A percentile compares a stretch with the other conserved stretches of the same genome.
These are phyloP conservation scores for Penicillium riverlandense DNA, from an alignment of 495 filamentous ascomycete genomes.

Conservation along the genomic window DNA sequence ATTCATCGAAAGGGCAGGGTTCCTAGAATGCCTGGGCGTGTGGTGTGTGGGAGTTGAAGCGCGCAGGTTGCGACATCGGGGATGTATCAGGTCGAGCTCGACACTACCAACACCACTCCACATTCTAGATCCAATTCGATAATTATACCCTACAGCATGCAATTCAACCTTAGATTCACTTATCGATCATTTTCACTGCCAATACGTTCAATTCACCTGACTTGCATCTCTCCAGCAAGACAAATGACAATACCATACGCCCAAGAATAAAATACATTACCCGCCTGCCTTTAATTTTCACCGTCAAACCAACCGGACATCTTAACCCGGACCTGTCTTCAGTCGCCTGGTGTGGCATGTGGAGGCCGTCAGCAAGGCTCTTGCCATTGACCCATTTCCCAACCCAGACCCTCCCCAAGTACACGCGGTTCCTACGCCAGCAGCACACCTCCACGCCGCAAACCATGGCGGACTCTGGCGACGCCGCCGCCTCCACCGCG, in stretches of 20 bases:
- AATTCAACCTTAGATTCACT: too few relatives aligned
- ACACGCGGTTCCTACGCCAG: slow-evolving; percentile 8
- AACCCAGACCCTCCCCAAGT: neutral
- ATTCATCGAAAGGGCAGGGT: neutral
- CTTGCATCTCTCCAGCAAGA: too few relatives aligned
- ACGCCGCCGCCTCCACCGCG: slow-evolving; percentile 2
- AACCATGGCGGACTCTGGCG: slow-evolving; percentile 8
- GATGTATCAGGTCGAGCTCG: too few relatives aligned
- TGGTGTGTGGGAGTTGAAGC: too few relatives aligned
- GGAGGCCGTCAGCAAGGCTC: slow-evolving; percentile 10
- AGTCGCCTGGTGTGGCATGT: slow-evolving; percentile 16
- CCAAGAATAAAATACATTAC: too few relatives aligned
- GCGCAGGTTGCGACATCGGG: too few relatives aligned
- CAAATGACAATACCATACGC: neutral
- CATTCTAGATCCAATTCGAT: too few relatives aligned
- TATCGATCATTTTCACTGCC: too few relatives aligned
- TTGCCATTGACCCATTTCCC: slow-evolving; percentile 1
- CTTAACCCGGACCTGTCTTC: neutral
- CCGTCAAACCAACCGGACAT: neutral
- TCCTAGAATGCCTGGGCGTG: too few relatives aligned
- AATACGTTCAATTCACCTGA: too few relatives aligned
- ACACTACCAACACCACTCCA: too few relatives aligned
- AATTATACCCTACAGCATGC: too few relatives aligned
- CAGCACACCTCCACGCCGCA: slow-evolving; percentile 1
- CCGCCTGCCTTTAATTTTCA: neutral